Evolutionary conservation across 2,329 filamentous ascomycete genomes (phyloP).

Genomic region (Aspergillus puulaauensis): DNA sequence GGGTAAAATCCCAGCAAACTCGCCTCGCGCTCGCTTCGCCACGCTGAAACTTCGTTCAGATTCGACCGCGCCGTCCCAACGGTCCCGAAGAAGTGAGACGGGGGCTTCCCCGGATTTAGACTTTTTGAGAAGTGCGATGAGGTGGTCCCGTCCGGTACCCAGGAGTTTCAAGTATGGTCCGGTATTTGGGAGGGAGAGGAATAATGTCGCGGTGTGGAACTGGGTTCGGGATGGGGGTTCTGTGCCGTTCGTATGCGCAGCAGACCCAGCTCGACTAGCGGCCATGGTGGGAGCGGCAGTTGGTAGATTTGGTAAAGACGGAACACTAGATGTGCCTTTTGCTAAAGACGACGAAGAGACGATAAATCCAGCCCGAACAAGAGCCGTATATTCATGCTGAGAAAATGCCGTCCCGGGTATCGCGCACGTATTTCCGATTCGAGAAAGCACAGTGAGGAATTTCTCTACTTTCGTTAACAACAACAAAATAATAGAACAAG

Average conservation of each 20-base stretch:
- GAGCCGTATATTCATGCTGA: conserved; percentile 46
- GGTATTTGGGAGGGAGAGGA: conserved; percentile 59
- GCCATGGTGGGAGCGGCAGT: conserved; percentile 15
- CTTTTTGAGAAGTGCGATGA: conserved; percentile 54
- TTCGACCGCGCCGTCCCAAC: conserved; percentile 63
- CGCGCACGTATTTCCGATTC: conserved; percentile 48
- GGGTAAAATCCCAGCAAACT: conserved; percentile 55
- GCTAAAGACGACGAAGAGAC: conserved; percentile 47
- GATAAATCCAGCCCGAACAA: conserved; percentile 57
- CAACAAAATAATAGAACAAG: background rate
- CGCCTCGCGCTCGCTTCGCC: conserved; percentile 56
- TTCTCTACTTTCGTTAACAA: conserved; percentile 38
- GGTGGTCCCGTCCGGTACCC: conserved; percentile 53
- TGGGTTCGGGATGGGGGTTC: conserved; percentile 5
- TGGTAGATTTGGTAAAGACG: conserved; percentile 38
- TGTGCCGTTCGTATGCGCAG: background rate
- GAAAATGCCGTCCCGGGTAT: conserved; percentile 48
- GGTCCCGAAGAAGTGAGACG: conserved; percentile 54
- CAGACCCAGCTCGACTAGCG: conserved; percentile 25
- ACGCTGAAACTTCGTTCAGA: conserved; percentile 43
- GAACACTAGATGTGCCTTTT: conserved; percentile 42
- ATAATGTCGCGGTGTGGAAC: conserved; percentile 36
- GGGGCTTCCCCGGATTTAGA: conserved; percentile 56
- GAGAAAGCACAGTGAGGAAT: conserved; percentile 50
- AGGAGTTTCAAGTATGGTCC: conserved; percentile 61